Evolutionary conservation across 2,329 filamentous ascomycete species (phyloP).

Genomic region (Uncinocarpus reesii): DNA sequence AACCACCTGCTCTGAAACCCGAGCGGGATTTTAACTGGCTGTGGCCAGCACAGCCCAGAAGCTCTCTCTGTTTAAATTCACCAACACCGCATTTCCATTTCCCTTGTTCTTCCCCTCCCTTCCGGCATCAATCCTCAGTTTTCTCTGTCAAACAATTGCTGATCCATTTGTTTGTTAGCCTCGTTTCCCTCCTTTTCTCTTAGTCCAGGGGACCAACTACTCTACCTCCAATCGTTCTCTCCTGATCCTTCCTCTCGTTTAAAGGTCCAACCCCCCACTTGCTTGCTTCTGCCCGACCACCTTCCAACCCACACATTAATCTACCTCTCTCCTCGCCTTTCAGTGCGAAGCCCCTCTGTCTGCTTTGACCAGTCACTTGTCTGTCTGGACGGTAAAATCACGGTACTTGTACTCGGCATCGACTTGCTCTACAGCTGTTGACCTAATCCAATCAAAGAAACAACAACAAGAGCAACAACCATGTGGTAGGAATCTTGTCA

Average conservation of each 20-base stretch:
- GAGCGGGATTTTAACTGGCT: slow-evolving; percentile 1
- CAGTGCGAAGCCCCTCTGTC: too few species aligned
- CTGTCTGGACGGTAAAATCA: too few species aligned
- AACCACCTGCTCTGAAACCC: slow-evolving; percentile 2
- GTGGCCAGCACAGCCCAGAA: slow-evolving; percentile 3
- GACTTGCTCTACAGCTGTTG: background rate
- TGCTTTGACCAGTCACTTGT: too few species aligned
- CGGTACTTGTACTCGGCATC: too few species aligned
- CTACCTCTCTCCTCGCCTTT: background rate
- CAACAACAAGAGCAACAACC: background rate
- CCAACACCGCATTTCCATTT: background rate
- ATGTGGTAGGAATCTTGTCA: background rate
- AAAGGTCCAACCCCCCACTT: too few species aligned
- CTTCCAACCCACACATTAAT: background rate
- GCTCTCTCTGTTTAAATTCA: background rate
- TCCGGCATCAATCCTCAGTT: background rate
- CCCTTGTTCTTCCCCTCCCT: background rate
- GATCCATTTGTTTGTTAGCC: background rate
- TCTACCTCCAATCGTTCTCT: background rate
- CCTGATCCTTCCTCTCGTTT: background rate
- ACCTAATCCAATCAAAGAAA: background rate
- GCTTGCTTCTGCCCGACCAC: background rate
- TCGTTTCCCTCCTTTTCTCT: background rate
- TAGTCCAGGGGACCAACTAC: background rate
- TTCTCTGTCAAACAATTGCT: background rate